Evolutionary conservation across 2,329 filamentous ascomycete species (phyloP).

Genomic region (Trichoderma aggressivum): DNA sequence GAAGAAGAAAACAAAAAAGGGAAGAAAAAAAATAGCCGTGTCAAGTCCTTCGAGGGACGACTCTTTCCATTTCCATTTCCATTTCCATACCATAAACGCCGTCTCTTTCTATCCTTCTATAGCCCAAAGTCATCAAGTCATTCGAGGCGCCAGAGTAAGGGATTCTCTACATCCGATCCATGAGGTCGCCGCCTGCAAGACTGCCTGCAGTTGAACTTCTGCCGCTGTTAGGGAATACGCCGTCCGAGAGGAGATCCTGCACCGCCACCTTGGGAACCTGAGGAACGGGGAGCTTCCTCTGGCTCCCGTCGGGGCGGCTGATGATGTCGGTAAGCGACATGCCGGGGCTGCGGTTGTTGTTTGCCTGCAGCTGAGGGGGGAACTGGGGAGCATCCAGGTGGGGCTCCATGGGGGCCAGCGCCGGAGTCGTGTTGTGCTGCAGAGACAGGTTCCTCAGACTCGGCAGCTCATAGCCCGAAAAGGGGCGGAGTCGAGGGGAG

Average conservation of each 20-base stretch:
- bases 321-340: constrained; percentile 91
- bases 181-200: constrained; percentile 67
- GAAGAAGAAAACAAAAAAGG: constrained; percentile 1
- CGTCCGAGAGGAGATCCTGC: constrained; percentile 73
- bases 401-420: constrained; percentile 58
- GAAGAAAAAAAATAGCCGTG: constrained; percentile 12
- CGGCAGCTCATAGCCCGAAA: constrained; percentile 75
- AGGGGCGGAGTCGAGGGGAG: constrained; percentile 83
- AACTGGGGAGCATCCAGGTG: constrained; percentile 46
- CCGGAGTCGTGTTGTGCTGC: constrained; percentile 51
- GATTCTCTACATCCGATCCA: constrained; percentile 48
- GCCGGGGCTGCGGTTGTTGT: constrained; percentile 55
- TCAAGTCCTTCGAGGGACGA: constrained; percentile 10
- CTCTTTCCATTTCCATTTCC: constrained; percentile 17
- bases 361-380: constrained; percentile 50
- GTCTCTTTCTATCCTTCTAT: constrained; percentile 41
- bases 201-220: constrained; percentile 76
- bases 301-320: constrained; percentile 78
- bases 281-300: constrained; percentile 86
- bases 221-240: constrained; percentile 66
- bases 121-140: constrained; percentile 39
- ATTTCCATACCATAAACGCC: constrained; percentile 36
- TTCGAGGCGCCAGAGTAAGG: constrained; percentile 28
- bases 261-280: constrained; percentile 87
- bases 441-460: constrained; percentile 68